Percentiles rank a stretch among this genome's conserved stretches.
Evolutionary conservation across 805 yeast species (phyloP).

Genomic region (Wickerhamiella allomyrinae): DNA sequence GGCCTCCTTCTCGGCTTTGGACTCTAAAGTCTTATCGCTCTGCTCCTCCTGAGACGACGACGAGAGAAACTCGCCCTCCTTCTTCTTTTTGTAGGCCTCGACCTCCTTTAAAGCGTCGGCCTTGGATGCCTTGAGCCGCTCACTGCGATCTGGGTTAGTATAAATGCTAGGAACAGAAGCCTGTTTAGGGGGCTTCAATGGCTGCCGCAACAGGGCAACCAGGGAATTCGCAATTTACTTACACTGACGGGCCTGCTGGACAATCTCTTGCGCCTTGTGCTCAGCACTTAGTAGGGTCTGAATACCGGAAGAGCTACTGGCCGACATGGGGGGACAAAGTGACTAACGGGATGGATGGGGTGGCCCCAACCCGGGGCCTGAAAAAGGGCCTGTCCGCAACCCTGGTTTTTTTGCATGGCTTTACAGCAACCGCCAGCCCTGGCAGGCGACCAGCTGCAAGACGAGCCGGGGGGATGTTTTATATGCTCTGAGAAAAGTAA

Average conservation of each 20-base stretch:
- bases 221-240: too few relatives aligned
- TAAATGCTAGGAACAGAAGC: too few relatives aligned
- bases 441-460: background rate
- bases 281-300: constrained; percentile 73
- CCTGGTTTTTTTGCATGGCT: background rate
- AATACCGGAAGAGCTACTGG: constrained; percentile 41
- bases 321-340: constrained; percentile 23
- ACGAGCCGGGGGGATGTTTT: constrained; percentile 2
- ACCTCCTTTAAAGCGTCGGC: constrained; percentile 85
- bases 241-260: constrained; percentile 81
- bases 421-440: background rate
- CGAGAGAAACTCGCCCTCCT: constrained; percentile 66
- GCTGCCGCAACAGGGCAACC: too few relatives aligned
- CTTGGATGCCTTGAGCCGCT: constrained; percentile 85
- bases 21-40: constrained; percentile 59
- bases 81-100: constrained; percentile 66
- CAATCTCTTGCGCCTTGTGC: constrained; percentile 93
- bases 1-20: constrained; percentile 63
- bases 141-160: constrained; percentile 33
- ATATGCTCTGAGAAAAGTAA: constrained; percentile 28
- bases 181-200: too few relatives aligned
- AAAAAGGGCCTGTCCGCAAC: background rate
- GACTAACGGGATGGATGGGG: background rate
- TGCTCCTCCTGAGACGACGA: constrained; percentile 64
- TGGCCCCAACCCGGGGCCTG: background rate